Conservation (phyloP, 2,329 filamentous ascomycete species). For the Penicillium olsonii region DNA sequence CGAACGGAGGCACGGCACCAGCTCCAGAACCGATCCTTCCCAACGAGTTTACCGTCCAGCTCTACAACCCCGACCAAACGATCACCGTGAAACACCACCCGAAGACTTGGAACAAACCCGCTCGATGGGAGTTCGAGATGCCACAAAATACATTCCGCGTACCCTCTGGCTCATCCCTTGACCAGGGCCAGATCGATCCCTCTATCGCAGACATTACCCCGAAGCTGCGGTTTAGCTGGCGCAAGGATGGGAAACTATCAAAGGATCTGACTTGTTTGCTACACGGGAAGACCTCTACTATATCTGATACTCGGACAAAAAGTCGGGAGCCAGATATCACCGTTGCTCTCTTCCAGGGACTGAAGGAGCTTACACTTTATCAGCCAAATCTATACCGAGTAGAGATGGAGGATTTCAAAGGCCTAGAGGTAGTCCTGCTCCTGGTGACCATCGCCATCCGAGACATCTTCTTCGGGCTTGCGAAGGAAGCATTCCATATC, state of each 20-base stretch:
- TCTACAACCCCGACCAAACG: conserved; percentile 92
- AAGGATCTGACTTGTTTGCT: conserved; percentile 89
- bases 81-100: conserved; percentile 67
- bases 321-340: conserved; percentile 94
- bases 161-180: conserved; percentile 76
- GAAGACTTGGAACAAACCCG: conserved; percentile 76
- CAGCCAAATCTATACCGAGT: conserved; percentile 89
- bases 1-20: conserved; percentile 64
- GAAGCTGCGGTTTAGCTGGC: conserved; percentile 84
- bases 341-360: conserved; percentile 78
- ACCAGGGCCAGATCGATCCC: conserved; percentile 68
- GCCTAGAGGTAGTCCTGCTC: conserved; percentile 78
- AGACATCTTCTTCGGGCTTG: conserved; percentile 64
- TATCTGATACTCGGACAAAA: conserved; percentile 66
- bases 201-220: conserved; percentile 60
- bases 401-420: conserved; percentile 91
- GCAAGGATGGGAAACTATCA: conserved; percentile 79
- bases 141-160: conserved; percentile 80
- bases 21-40: conserved; percentile 73
- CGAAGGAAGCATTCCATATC: conserved; percentile 78
- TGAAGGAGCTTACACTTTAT: conserved; percentile 82
- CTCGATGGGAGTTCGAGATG: conserved; percentile 90
- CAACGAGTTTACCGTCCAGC: conserved; percentile 75
- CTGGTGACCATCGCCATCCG: conserved; percentile 62
- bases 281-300: conserved; percentile 70